Base-by-base conservation (phyloP, 2,329 filamentous ascomycete genomes). In the Paramyrothecium roridum region DNA sequence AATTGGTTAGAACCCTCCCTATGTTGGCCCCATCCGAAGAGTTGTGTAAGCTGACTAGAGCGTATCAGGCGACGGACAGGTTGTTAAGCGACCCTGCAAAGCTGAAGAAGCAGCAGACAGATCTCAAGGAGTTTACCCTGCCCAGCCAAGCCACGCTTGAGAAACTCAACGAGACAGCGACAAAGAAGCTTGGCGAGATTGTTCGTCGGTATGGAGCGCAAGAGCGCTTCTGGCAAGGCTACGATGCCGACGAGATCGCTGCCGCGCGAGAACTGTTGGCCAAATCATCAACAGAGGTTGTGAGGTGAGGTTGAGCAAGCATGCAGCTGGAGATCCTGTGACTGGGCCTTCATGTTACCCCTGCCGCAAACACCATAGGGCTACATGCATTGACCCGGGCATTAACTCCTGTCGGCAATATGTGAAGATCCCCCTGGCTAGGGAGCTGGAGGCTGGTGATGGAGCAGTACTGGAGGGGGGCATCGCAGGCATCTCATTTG, bases 141-240 rank as follows among this genome's bases (percentile, higher is more conserved):
- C 88, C 88, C 3, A 76, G 81, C 13, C 67, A 79, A 23, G 74
- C 76, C 50, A 87, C 83, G 1, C 74, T 91, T 11, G 79, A 88
- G 67, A 84, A 82, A 63, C 78, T 96, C 50, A 88, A 91, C 61
- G 82, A 90, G 67, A 71, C 83, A 56, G 89, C 91, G 21, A 93
- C 89, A 1, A 77, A 79, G 55, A 93, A 91, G 71, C 79, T 96
- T 16, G 81, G 83, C 1, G 89, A 93, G 68, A 93, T 95, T 63
- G 84, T 93, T 58, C 81, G 88, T 57, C 81, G 82, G 58, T 79
- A 82, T 67, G 73, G 78, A 37, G 77, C 81, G 51, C 76, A 81
- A 55, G 83, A 91, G 70, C 79, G 78, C 59, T 81, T 83, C 19
- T 92, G 89, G 87, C 79, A 83, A 65, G 90, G 90, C 10, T 93